Evolutionary conservation across 148 eudicot species (phyloP).

Genomic region (Vaccinium darrowii): DNA sequence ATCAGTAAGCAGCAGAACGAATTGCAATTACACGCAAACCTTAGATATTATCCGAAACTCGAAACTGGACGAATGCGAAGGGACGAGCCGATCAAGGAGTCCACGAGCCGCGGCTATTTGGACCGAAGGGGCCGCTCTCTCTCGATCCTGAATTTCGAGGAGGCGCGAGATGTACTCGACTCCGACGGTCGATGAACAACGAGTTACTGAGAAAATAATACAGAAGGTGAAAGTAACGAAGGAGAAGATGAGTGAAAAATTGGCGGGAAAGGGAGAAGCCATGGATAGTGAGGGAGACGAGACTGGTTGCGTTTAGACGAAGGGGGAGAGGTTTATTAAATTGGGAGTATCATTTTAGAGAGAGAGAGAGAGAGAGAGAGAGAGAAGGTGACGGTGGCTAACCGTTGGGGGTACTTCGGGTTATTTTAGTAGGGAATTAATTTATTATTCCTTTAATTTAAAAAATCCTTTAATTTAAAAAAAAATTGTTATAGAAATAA

Average conservation of each 20-base stretch:
- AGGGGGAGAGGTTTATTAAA: not conserved
- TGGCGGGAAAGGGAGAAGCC: slow-evolving; percentile 19
- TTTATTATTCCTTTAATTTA: too few relatives aligned
- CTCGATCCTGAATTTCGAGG: slow-evolving; percentile 44
- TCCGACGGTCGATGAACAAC: slow-evolving; percentile 39
- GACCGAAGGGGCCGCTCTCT: slow-evolving; percentile 32
- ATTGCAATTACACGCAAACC: slow-evolving; percentile 14
- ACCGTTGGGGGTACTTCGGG: not conserved
- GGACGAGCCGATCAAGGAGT: slow-evolving; percentile 38
- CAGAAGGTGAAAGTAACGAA: not conserved
- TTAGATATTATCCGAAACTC: slow-evolving; percentile 46
- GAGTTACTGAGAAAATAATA: slow-evolving; percentile 11
- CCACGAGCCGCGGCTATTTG: slow-evolving; percentile 38
- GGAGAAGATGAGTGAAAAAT: not conserved
- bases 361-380: slow-evolving; percentile 6
- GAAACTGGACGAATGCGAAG: slow-evolving; percentile 44
- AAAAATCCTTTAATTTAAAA: too few relatives aligned
- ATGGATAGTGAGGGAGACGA: not conserved
- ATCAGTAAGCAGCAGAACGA: too few relatives aligned
- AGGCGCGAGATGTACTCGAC: slow-evolving; percentile 35
- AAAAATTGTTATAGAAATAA: too few relatives aligned
- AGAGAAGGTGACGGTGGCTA: not conserved
- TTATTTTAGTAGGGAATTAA: not conserved
- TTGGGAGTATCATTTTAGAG: not conserved
- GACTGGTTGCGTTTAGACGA: not conserved